phyloP scores from a whole-genome alignment of 129 eudicot genomes.

The Silybum marianum region DNA sequence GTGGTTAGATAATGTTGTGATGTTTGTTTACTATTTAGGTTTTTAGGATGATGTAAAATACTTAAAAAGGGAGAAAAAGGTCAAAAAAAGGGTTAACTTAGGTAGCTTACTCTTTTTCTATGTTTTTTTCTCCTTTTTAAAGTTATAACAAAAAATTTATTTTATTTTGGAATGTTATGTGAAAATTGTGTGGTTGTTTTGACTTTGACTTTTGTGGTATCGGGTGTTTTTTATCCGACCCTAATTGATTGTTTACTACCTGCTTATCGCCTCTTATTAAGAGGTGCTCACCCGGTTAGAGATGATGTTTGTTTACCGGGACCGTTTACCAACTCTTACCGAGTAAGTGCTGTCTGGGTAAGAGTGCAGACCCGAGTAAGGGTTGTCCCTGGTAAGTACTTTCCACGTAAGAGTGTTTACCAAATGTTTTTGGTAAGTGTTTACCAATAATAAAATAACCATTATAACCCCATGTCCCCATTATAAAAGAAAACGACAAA shows the following conservation, averaged over 20 bases:
- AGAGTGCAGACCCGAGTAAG: too few relatives aligned
- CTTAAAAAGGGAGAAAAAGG: background rate
- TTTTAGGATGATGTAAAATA: conserved; percentile 13
- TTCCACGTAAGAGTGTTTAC: too few relatives aligned
- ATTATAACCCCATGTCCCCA: too few relatives aligned
- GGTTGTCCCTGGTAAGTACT: too few relatives aligned
- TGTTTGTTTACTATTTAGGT: conserved; percentile 4
- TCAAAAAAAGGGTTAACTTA: background rate
- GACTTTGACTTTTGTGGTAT: background rate
- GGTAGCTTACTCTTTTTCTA: background rate
- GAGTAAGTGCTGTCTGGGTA: too few relatives aligned
- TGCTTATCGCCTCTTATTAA: background rate
- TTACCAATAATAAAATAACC: too few relatives aligned
- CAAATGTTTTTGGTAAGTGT: too few relatives aligned
- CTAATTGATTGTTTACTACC: background rate
- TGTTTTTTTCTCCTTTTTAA: background rate
- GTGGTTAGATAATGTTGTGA: conserved; percentile 12
- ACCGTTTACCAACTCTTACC: too few relatives aligned
- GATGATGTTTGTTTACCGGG: too few relatives aligned
- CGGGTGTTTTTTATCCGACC: background rate
- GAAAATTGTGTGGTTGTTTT: background rate
- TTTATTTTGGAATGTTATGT: too few relatives aligned
- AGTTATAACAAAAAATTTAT: background rate
- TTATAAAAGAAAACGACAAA: too few relatives aligned
- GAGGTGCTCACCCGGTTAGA: too few relatives aligned